Percentiles rank a stretch among this genome's conserved stretches.
phyloP scores from a whole-genome alignment of 345 rosid genomes.

The Luvunga scandens region DNA sequence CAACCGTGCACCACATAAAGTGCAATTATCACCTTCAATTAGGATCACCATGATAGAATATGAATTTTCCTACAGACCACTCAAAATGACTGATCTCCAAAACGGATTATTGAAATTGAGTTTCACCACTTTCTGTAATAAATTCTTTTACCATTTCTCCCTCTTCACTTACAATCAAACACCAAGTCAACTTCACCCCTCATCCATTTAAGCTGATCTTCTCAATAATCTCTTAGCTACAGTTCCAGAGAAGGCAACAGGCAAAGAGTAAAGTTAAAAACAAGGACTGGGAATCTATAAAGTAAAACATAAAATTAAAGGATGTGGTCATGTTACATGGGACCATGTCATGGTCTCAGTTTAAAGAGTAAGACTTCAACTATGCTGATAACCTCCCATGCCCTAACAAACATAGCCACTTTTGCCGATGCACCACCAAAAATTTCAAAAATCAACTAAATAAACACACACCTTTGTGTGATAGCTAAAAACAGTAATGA shows the following conservation, averaged over 20 bases:
- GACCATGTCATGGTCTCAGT: background rate
- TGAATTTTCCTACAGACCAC: background rate
- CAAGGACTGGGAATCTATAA: background rate
- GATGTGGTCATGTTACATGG: background rate
- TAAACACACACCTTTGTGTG: background rate
- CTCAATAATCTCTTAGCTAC: background rate
- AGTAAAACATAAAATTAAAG: background rate
- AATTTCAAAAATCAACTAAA: background rate
- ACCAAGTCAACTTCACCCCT: background rate
- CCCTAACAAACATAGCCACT: conserved; percentile 1
- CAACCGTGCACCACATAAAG: conserved; percentile 21
- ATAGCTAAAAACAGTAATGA: background rate
- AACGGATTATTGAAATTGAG: background rate
- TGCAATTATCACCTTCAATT: conserved; percentile 15
- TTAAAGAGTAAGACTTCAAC: background rate
- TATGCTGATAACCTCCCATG: background rate
- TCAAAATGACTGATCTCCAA: background rate
- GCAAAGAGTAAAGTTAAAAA: background rate
- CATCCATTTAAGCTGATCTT: background rate
- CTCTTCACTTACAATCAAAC: background rate
- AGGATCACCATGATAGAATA: conserved; percentile 8
- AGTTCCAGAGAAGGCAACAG: background rate
- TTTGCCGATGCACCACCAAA: conserved; percentile 2
- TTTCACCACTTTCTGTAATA: background rate
- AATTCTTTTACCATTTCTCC: background rate